phyloP scores from a whole-genome alignment of 495 filamentous ascomycete species.

The Penicillium steckii region DNA sequence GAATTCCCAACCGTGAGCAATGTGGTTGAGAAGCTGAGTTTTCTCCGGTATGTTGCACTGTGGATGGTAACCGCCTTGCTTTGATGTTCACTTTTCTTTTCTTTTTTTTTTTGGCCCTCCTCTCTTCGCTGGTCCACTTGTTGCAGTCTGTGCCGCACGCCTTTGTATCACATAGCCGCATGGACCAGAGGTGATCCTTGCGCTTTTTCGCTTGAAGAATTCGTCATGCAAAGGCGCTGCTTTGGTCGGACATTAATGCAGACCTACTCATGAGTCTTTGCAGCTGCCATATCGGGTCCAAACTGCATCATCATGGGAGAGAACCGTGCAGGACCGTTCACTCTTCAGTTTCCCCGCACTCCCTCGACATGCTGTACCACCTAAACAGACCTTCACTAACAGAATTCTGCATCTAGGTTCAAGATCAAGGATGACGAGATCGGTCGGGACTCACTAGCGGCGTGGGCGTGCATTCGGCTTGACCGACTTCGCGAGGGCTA shows the following conservation, averaged over 20 bases:
- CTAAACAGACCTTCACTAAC: conserved; percentile 4
- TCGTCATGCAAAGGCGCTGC: not conserved
- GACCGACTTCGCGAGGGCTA: conserved; percentile 75
- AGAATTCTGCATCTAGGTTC: conserved; percentile 56
- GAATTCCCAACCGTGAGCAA: conserved; percentile 59
- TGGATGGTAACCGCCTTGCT: not conserved
- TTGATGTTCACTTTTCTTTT: not conserved
- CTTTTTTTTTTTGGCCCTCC: not conserved
- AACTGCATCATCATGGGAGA: not conserved
- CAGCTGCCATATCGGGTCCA: not conserved
- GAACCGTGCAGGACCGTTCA: conserved; percentile 8
- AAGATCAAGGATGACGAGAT: conserved; percentile 83
- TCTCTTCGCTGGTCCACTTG: not conserved
- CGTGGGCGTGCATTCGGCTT: conserved; percentile 84
- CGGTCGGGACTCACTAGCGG: conserved; percentile 70
- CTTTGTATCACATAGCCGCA: conserved; percentile 1
- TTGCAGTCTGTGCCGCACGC: not conserved
- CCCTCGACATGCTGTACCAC: not conserved
- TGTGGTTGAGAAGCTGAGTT: conserved; percentile 75
- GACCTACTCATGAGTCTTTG: not conserved
- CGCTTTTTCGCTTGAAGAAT: not conserved
- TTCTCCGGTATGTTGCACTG: conserved; percentile 61
- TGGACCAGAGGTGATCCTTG: not conserved
- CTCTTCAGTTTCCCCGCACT: not conserved
- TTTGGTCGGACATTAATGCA: not conserved